phyloP scores from a whole-genome alignment of 2,329 filamentous ascomycete genomes.

The Metarhizium brunneum region DNA sequence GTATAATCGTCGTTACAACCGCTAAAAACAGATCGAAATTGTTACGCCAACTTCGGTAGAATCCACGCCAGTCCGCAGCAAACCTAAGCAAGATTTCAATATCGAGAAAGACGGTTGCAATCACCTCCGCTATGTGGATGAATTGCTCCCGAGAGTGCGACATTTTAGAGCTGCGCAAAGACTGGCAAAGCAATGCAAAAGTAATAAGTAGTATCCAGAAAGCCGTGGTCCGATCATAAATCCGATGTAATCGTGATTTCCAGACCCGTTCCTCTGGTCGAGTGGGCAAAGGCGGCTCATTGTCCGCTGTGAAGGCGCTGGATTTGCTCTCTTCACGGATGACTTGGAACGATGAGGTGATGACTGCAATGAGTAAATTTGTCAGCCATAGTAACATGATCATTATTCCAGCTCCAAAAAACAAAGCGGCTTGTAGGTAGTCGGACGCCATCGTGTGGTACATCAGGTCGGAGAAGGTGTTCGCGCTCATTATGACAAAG shows the following conservation, averaged over 20 bases:
- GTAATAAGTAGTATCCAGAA: slow-evolving; percentile 77
- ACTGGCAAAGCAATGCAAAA: slow-evolving; percentile 71
- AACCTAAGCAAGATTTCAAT: slow-evolving; percentile 78
- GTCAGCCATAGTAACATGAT: slow-evolving; percentile 95
- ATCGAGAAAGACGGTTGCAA: slow-evolving; percentile 69
- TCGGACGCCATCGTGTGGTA: slow-evolving; percentile 91
- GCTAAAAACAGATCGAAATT: slow-evolving; percentile 73
- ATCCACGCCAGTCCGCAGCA: slow-evolving; percentile 67
- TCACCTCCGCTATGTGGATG: slow-evolving; percentile 63
- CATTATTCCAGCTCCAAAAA: slow-evolving; percentile 65
- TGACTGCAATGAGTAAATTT: slow-evolving; percentile 90
- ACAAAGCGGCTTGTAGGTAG: slow-evolving; percentile 77
- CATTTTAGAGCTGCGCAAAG: slow-evolving; percentile 70
- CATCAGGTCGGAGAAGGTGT: slow-evolving; percentile 91
- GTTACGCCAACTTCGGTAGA: slow-evolving; percentile 66
- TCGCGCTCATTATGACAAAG: slow-evolving; percentile 97
- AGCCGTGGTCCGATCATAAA: slow-evolving; percentile 65
- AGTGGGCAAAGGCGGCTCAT: slow-evolving; percentile 34
- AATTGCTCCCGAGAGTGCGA: slow-evolving; percentile 47
- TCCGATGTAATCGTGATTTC: slow-evolving; percentile 49
- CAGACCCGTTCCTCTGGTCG: slow-evolving; percentile 27
- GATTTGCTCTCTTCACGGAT: slow-evolving; percentile 93
- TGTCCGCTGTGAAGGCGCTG: slow-evolving; percentile 80
- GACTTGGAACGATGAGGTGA: slow-evolving; percentile 96
- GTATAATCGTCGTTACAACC: slow-evolving; percentile 72